These are phyloP conservation scores for Fusarium virguliforme DNA, from an alignment of 2,329 filamentous ascomycete genomes.

Conservation along the genomic window DNA sequence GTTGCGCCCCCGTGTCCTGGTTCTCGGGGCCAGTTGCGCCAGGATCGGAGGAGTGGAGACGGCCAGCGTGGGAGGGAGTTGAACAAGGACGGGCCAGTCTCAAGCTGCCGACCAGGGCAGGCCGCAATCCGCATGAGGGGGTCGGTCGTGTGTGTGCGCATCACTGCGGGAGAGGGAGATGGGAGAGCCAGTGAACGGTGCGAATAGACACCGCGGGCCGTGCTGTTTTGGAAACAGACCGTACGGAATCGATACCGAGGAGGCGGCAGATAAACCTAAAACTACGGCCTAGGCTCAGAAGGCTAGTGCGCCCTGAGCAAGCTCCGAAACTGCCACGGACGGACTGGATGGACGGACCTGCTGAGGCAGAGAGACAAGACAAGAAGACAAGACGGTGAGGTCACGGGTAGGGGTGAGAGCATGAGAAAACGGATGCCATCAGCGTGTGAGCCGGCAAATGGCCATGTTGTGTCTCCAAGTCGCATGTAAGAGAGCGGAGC, in stretches of 20 bases:
- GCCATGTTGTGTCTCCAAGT: constrained; percentile 10
- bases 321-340: constrained; percentile 6
- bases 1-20: constrained; percentile 48
- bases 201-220: constrained; percentile 27
- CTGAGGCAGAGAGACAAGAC: constrained; percentile 17
- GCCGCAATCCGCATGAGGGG: constrained; percentile 34
- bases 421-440: constrained; percentile 17
- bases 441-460: constrained; percentile 34
- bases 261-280: constrained; percentile 46
- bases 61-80: constrained; percentile 34
- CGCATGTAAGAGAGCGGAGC: constrained; percentile 41
- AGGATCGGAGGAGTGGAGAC: constrained; percentile 47
- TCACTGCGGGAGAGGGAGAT: not conserved
- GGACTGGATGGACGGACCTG: constrained; percentile 25
- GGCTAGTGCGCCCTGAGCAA: constrained; percentile 22
- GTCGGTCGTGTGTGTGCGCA: constrained; percentile 22
- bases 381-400: constrained; percentile 16
- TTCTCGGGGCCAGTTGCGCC: constrained; percentile 49
- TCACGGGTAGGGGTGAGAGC: constrained; percentile 19
- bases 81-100: constrained; percentile 19
- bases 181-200: constrained; percentile 17
- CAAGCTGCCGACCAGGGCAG: constrained; percentile 30
- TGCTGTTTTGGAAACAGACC: constrained; percentile 35
- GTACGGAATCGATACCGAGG: constrained; percentile 50
- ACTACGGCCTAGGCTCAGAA: constrained; percentile 21